phyloP scores from a whole-genome alignment of 768 basidiomycete genomes.

The Termitomyces sp. region DNA sequence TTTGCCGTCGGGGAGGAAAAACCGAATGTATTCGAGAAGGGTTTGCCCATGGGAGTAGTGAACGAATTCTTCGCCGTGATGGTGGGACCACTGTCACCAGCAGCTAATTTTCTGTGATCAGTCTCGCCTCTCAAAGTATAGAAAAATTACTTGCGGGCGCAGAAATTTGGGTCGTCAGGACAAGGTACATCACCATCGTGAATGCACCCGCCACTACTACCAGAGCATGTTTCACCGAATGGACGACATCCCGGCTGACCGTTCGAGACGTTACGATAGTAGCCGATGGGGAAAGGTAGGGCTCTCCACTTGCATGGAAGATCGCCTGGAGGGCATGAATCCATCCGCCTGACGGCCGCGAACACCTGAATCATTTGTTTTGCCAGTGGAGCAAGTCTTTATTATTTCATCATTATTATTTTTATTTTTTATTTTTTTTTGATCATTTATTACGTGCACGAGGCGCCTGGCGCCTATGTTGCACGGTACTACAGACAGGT shows the following conservation, averaged over 20 bases:
- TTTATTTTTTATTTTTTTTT: too few relatives aligned
- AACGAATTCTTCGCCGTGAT: neutral
- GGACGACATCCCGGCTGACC: too few relatives aligned
- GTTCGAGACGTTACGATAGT: neutral
- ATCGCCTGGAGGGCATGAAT: neutral
- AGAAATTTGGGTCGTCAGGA: neutral
- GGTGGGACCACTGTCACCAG: too few relatives aligned
- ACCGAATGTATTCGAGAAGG: neutral
- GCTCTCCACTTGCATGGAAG: neutral
- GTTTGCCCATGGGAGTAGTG: neutral
- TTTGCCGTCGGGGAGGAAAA: too few relatives aligned
- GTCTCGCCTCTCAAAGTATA: neutral
- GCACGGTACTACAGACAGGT: too few relatives aligned
- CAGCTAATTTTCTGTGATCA: neutral
- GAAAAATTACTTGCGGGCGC: neutral
- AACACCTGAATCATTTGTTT: neutral
- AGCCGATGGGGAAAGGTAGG: neutral
- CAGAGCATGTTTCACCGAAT: neutral
- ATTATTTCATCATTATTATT: neutral
- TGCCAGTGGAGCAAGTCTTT: neutral
- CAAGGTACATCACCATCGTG: too few relatives aligned
- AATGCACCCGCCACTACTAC: neutral
- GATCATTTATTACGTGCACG: too few relatives aligned
- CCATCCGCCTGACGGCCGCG: neutral
- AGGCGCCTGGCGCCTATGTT: too few relatives aligned